Conservation (phyloP, 2,329 filamentous ascomycete species). For the Claviceps africana region DNA sequence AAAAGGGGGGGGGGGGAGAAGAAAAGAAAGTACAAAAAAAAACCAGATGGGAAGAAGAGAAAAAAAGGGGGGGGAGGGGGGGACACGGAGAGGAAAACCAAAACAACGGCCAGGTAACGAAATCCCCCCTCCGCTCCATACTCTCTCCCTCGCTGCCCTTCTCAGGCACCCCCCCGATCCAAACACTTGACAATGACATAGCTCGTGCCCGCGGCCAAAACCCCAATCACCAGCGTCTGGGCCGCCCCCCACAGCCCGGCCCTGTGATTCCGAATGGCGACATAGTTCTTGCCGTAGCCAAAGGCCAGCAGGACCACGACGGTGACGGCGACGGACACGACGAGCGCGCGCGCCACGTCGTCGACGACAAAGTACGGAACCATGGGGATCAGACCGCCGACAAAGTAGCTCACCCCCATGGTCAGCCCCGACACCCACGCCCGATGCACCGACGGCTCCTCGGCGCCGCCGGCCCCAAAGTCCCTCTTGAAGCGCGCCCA, state of each 20-base stretch:
- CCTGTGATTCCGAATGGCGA: slow-evolving; percentile 35
- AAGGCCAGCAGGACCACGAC: slow-evolving; percentile 46
- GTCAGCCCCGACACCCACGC: slow-evolving; percentile 46
- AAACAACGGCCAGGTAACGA: background rate
- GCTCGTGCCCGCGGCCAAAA: slow-evolving; percentile 50
- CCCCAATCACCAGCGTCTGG: slow-evolving; percentile 51
- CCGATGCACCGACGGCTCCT: slow-evolving; percentile 28
- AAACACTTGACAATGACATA: slow-evolving; percentile 48
- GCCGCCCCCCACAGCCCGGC: slow-evolving; percentile 45
- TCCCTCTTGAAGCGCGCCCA: slow-evolving; percentile 48
- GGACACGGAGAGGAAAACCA: background rate
- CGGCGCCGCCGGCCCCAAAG: slow-evolving; percentile 36
- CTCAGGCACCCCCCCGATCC: slow-evolving; percentile 17
- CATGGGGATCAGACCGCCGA: slow-evolving; percentile 58
- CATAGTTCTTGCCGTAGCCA: slow-evolving; percentile 49
- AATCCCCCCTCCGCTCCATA: too few relatives aligned
- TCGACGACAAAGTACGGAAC: slow-evolving; percentile 52
- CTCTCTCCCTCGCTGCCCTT: too few relatives aligned
- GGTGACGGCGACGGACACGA: slow-evolving; percentile 46
- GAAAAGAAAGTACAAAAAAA: background rate
- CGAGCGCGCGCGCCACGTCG: slow-evolving; percentile 34
- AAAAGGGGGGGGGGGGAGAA: background rate
- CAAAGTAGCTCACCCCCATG: slow-evolving; percentile 54
- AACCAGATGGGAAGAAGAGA: too few relatives aligned
- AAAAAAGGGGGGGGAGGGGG: too few relatives aligned